A percentile compares a stretch with the other conserved stretches of the same genome.
These are phyloP conservation scores for Diaporthe australafricana DNA, from an alignment of 2,329 filamentous ascomycete species.

Conservation along the genomic window DNA sequence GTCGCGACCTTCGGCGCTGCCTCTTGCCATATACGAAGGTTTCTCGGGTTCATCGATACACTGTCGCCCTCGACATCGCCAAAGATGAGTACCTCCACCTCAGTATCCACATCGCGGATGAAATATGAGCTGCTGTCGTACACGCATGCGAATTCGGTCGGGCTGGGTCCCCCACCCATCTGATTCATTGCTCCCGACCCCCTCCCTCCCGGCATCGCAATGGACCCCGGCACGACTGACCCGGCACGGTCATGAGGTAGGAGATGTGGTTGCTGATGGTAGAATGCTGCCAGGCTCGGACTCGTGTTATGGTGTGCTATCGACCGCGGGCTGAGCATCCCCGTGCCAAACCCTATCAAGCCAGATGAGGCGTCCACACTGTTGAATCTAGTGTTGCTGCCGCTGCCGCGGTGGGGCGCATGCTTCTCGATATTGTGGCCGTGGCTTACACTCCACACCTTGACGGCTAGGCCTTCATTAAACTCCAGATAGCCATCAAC, in stretches of 20 bases:
- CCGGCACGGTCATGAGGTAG: constrained; percentile 39
- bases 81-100: constrained; percentile 88
- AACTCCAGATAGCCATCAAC: constrained; percentile 88
- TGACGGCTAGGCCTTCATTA: constrained; percentile 88
- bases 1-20: constrained; percentile 85
- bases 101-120: constrained; percentile 78
- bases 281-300: constrained; percentile 38
- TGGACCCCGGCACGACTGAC: constrained; percentile 31
- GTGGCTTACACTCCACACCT: constrained; percentile 88
- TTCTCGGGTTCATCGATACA: constrained; percentile 84
- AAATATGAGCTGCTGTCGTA: constrained; percentile 95
- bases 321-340: constrained; percentile 43
- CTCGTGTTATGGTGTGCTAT: constrained; percentile 43
- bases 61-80: constrained; percentile 96
- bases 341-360: constrained; percentile 37
- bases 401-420: constrained; percentile 69
- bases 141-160: constrained; percentile 70
- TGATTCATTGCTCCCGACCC: constrained; percentile 12
- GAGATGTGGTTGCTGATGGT: constrained; percentile 42
- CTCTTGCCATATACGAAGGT: constrained; percentile 85
- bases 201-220: constrained; percentile 23
- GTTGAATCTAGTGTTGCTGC: constrained; percentile 61
- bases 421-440: constrained; percentile 86
- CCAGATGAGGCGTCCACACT: constrained; percentile 59
- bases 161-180: constrained; percentile 37